These are phyloP conservation scores for Claviceps sp. DNA, from an alignment of 2,329 filamentous ascomycete genomes.

Conservation along the genomic window DNA sequence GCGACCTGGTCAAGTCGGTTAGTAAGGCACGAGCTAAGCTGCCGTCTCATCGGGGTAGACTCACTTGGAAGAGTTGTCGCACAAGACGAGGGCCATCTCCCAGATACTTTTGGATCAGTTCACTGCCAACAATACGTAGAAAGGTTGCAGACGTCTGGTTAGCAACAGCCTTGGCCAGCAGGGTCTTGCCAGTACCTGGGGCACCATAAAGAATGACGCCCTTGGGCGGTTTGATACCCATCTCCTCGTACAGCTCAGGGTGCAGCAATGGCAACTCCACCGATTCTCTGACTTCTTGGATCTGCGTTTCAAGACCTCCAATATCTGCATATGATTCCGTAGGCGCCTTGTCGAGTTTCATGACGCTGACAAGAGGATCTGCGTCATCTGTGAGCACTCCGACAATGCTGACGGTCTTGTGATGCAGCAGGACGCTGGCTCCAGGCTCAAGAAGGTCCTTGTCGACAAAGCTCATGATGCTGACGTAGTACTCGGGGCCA, in stretches of 20 bases:
- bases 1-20: constrained; percentile 47
- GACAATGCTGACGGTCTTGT: constrained; percentile 96
- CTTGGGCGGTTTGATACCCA: constrained; percentile 99
- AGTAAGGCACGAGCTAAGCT: background rate
- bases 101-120: constrained; percentile 97
- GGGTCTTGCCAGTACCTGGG: constrained; percentile 90
- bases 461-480: constrained; percentile 99
- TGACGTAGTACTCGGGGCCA: constrained; percentile 96
- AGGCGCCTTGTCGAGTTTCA: constrained; percentile 98
- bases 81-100: constrained; percentile 91
- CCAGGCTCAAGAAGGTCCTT: constrained; percentile 96
- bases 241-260: constrained; percentile 96
- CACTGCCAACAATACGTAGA: constrained; percentile 89
- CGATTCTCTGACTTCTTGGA: constrained; percentile 94
- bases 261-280: constrained; percentile 91
- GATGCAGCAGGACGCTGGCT: constrained; percentile 86
- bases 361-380: constrained; percentile 89
- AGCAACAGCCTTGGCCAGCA: constrained; percentile 91
- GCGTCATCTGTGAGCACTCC: constrained; percentile 94
- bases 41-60: constrained; percentile 6
- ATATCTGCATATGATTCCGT: constrained; percentile 98
- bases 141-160: constrained; percentile 99
- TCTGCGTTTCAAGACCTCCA: constrained; percentile 86
- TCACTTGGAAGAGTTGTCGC: constrained; percentile 81
- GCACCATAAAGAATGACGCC: constrained; percentile 98